Percentiles rank a stretch among this genome's conserved stretches.
These are phyloP conservation scores for Infundibulicybe gibba DNA, from an alignment of 768 basidiomycete genomes.

Conservation along the genomic window DNA sequence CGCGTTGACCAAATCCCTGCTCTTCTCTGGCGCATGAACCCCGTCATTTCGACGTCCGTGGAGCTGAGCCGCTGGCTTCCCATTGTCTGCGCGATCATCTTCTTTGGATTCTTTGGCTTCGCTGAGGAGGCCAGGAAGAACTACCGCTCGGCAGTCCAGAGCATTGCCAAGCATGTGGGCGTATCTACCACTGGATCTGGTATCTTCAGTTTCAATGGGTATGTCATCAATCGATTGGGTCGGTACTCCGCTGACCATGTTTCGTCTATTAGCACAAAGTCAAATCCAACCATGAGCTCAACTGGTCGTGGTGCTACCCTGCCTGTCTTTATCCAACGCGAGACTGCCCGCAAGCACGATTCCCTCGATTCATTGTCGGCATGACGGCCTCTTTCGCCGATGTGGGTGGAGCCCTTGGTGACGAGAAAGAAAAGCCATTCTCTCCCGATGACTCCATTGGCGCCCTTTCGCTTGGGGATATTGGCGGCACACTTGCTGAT, in stretches of 20 bases:
- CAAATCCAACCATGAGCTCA: background rate
- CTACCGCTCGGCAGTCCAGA: constrained; percentile 37
- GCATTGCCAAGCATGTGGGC: constrained; percentile 36
- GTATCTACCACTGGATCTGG: constrained; percentile 17
- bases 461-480: background rate
- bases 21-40: constrained; percentile 34
- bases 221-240: background rate
- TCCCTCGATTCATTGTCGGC: background rate
- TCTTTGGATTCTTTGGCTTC: constrained; percentile 69
- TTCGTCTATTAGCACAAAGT: background rate
- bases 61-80: constrained; percentile 48
- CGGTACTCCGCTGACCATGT: background rate
- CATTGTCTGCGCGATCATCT: constrained; percentile 46
- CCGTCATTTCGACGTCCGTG: constrained; percentile 15
- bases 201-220: constrained; percentile 9
- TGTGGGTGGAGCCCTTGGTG: constrained; percentile 7
- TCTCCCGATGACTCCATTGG: background rate
- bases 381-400: background rate
- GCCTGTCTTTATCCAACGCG: background rate
- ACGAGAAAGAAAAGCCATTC: constrained; percentile 1
- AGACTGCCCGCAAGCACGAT: background rate
- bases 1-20: constrained; percentile 38
- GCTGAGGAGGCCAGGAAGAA: constrained; percentile 55
- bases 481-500: background rate
- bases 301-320: background rate